Base-by-base conservation (phyloP, 768 basidiomycete species). In the Dioszegia hungarica region DNA sequence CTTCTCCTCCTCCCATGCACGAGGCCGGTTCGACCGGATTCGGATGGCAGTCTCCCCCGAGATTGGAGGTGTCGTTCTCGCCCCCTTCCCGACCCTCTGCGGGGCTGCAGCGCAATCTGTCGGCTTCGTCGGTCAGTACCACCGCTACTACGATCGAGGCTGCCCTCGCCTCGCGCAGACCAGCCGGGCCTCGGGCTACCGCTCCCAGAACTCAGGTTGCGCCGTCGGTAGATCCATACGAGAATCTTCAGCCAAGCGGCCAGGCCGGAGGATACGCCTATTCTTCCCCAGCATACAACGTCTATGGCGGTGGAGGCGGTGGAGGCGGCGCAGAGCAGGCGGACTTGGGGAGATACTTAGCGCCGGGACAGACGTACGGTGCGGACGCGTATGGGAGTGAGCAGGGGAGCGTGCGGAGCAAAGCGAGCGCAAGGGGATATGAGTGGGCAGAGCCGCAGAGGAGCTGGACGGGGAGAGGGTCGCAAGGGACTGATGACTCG, bases 91-190 rank as follows among this genome's bases (percentile, higher is more conserved):
- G 47, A 22, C 22, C 49, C 22, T 19, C 11, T n/a, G 2, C 37
- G 1, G 36, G 15, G 19, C 24, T 51, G 3, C 34, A 46, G 22
- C 27, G 56, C 10, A 48, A 50, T 22, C 24, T 56, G 43, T 46
- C 44, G 5, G 38, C 27, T 11, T 38, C 54, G 43, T 52, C 54
- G 14, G 43, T 38, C 20, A 51, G 53, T 45, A 54, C 60, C 33
- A 54, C 52, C 27, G 56, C 60, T n/a, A 62, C 60, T 1, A 54
- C 41, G 5, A 57, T 57, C 44, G 60, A 62, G 46, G 28, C 43
- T 19, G 60, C 60, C 20, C 33, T 62, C 9, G 22, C 27, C 5
- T 4, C 33, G 12, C 38, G 41, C 9, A 3, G 39, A n/a, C 52
- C 39, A 4, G 28, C n/a, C n/a, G 46, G 46, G 12, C 46, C 46